These are phyloP conservation scores for Chytridium lagenaria DNA, from an alignment of 371 early-diverging fungal genomes.

Conservation along the genomic window DNA sequence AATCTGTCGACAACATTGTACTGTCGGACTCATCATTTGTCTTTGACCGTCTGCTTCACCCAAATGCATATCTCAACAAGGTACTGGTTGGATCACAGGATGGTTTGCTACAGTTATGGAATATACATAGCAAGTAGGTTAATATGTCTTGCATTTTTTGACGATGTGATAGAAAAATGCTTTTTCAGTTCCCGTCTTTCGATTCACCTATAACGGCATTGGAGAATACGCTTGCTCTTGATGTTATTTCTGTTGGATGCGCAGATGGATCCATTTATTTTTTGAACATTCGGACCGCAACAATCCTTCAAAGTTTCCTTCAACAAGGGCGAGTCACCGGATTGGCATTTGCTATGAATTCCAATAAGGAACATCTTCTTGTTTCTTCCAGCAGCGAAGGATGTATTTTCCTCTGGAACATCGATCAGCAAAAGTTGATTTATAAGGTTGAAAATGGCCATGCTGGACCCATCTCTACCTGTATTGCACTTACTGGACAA, in stretches of 20 bases:
- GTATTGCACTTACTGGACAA: conserved; percentile 82
- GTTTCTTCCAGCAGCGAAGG: conserved; percentile 87
- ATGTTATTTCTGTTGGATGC: conserved; percentile 90
- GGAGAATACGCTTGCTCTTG: conserved; percentile 88
- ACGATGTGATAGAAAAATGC: conserved; percentile 60
- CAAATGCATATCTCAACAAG: conserved; percentile 96
- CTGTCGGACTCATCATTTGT: neutral
- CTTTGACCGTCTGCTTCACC: conserved; percentile 79
- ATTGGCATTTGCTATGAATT: conserved; percentile 86
- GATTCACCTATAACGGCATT: conserved; percentile 78
- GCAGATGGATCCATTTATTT: conserved; percentile 85
- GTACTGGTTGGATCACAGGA: conserved; percentile 84
- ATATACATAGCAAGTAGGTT: conserved; percentile 70
- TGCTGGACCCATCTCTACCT: conserved; percentile 72
- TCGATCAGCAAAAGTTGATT: conserved; percentile 73
- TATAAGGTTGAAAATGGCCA: conserved; percentile 78
- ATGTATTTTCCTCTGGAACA: conserved; percentile 92
- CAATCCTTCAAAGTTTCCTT: conserved; percentile 71
- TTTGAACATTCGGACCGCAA: conserved; percentile 81
- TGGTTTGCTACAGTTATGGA: conserved; percentile 92
- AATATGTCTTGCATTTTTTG: neutral
- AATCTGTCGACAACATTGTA: neutral
- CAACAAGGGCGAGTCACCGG: conserved; percentile 90
- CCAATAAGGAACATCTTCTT: conserved; percentile 58
- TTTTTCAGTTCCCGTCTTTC: conserved; percentile 78